These are phyloP conservation scores for Ophiostoma sp. DNA, from an alignment of 2,329 filamentous ascomycete genomes.

Conservation along the genomic window DNA sequence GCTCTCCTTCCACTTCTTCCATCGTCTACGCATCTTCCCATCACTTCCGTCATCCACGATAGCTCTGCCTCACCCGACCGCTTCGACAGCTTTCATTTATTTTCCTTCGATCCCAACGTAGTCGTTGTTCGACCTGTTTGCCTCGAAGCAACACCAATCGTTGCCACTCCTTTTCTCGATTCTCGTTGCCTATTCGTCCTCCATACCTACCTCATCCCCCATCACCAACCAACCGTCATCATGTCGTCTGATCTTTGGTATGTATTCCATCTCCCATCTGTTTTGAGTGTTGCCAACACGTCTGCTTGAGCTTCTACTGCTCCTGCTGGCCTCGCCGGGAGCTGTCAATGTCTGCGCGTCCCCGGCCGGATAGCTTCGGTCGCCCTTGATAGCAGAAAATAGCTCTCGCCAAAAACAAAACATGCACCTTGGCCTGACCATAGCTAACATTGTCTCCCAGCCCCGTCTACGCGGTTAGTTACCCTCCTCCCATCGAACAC, in stretches of 20 bases:
- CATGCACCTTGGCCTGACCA: background rate
- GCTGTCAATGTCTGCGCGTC: background rate
- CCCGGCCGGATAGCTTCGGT: constrained; percentile 18
- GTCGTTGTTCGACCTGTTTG: constrained; percentile 9
- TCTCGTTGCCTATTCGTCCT: background rate
- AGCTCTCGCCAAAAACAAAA: constrained; percentile 3
- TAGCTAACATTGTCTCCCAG: constrained; percentile 44
- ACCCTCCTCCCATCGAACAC: constrained; percentile 23
- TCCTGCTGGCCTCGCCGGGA: background rate
- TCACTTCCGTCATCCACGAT: constrained; percentile 23
- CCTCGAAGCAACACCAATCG: constrained; percentile 16
- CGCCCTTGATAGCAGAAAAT: background rate
- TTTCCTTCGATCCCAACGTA: constrained; percentile 2
- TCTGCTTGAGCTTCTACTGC: background rate
- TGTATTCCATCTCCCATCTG: background rate
- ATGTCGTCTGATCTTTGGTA: constrained; percentile 29
- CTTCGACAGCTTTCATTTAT: constrained; percentile 19
- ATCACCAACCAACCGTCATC: constrained; percentile 19
- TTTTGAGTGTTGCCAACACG: background rate
- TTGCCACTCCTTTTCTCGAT: constrained; percentile 16
- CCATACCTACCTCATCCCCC: background rate
- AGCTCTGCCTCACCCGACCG: constrained; percentile 14
- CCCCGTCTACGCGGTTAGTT: constrained; percentile 98
- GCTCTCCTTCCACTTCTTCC: constrained; percentile 17
- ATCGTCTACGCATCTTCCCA: constrained; percentile 22